phyloP scores from a whole-genome alignment of 768 basidiomycete species.

The Naganishia antarctica region DNA sequence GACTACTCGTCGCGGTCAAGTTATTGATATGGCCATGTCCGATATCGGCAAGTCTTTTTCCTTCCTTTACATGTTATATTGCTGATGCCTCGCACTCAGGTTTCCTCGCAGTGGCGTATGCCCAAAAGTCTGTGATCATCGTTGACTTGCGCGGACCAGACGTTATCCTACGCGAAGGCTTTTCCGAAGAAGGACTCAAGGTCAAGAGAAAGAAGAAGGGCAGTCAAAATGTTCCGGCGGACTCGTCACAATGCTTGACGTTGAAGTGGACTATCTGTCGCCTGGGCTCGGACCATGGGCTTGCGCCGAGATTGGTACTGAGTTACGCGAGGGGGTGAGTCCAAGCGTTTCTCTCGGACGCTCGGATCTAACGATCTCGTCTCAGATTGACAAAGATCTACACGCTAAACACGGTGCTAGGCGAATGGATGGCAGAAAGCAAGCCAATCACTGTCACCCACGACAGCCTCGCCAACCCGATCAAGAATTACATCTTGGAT shows the following conservation, averaged over 20 bases:
- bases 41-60: constrained; percentile 61
- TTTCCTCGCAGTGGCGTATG: constrained; percentile 70
- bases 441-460: constrained; percentile 49
- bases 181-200: constrained; percentile 46
- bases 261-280: constrained; percentile 64
- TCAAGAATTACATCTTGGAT: constrained; percentile 49
- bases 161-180: constrained; percentile 58
- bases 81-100: constrained; percentile 52
- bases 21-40: constrained; percentile 61
- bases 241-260: constrained; percentile 51
- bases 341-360: not conserved
- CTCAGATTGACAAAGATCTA: constrained; percentile 61
- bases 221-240: constrained; percentile 51
- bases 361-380: constrained; percentile 32
- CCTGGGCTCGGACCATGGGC: constrained; percentile 54
- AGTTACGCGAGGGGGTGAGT: constrained; percentile 51
- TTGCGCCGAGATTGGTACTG: constrained; percentile 60
- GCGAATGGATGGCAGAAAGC: constrained; percentile 50
- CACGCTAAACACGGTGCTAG: constrained; percentile 54
- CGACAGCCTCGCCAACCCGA: constrained; percentile 46
- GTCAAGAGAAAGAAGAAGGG: constrained; percentile 52
- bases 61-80: not conserved
- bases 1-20: constrained; percentile 53
- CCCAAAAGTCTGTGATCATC: constrained; percentile 59
- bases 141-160: constrained; percentile 72